These are phyloP conservation scores for Macrolepiota fuliginosa DNA, from an alignment of 768 basidiomycete species.

Conservation along the genomic window DNA sequence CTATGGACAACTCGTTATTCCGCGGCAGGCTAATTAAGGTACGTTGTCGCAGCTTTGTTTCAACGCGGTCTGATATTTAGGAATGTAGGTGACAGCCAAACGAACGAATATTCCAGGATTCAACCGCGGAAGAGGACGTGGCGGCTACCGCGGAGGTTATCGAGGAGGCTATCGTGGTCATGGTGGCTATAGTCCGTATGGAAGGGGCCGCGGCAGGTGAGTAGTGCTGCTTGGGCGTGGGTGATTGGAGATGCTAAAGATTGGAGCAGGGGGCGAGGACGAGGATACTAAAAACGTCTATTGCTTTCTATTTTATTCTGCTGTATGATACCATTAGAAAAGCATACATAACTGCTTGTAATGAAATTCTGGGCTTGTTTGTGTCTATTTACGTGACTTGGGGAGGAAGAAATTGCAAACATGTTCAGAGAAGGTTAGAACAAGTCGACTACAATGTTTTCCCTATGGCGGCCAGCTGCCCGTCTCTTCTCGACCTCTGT, in stretches of 20 bases:
- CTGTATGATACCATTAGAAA: conserved; percentile 17
- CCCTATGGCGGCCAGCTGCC: background rate
- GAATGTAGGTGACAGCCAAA: conserved; percentile 82
- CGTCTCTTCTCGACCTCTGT: conserved; percentile 16
- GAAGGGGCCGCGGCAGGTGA: conserved; percentile 72
- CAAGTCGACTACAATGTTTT: background rate
- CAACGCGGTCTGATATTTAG: background rate
- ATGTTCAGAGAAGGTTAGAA: no score
- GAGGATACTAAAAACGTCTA: conserved; percentile 52
- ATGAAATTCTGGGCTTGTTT: background rate
- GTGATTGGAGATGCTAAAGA: background rate
- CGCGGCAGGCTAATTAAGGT: conserved; percentile 92
- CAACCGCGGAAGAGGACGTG: conserved; percentile 79
- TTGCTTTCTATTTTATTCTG: conserved; percentile 11
- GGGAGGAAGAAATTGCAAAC: background rate
- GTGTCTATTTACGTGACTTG: background rate
- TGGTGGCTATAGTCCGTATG: conserved; percentile 58
- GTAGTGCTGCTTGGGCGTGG: conserved; percentile 17
- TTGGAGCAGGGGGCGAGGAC: conserved; percentile 49
- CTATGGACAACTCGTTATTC: conserved; percentile 96
- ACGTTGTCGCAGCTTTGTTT: background rate
- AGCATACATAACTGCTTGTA: background rate
- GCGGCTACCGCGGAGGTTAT: conserved; percentile 50
- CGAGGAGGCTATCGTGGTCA: conserved; percentile 50
- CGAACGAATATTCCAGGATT: conserved; percentile 95